Base-by-base conservation (phyloP, 306 rosid species). In the Trichosanthes cucumerina region DNA sequence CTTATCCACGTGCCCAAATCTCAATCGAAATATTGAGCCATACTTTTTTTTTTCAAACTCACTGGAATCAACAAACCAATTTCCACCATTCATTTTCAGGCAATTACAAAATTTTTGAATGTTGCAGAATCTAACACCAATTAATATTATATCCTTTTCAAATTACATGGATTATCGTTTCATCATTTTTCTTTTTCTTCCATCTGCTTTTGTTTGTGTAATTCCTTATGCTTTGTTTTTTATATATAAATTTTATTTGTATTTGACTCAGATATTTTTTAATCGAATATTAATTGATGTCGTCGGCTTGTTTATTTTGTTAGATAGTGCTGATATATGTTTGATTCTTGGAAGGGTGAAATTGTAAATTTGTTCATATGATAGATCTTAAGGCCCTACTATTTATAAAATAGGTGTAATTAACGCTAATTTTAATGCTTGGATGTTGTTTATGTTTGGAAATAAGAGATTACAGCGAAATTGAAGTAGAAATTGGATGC, bases 1-100 rank as follows among this genome's bases (percentile, higher is more conserved):
- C 50, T 66, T 44, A 9, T 69, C 54, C 57, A 44, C 76, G 76
- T 71, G 76, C 39, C 76, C 38, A 46, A 13, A 44, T 69, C 75
- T 69, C 4, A 43, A 12, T 44, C 56, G 46, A 71, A 43, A 71
- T 44, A 39, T 71, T 46, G 76, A 71, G 11, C 76, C 52, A 71
- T 43, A 46, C 76, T 71, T 71, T 70, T 28, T 71, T 71, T 70
- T 28, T 28, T 28, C 33, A 28, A 12, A 36, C 53, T 47, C 18
- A 47, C 16, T 68, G 75, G 76, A 46, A 71, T 71, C 76, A 71
- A 24, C 21, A 13, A 46, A 44, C 33, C 53, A 41, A 39, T 68
- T 68, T 68, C 33, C 33, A 68, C 75, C 75, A 0, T 68, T 68
- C 75, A 11, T 68, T 39, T 66, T 38, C 26, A 16, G 14, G 11